Evolutionary conservation across 257 asterid genomes (phyloP).

Genomic region (Thymus mandschuricus): DNA sequence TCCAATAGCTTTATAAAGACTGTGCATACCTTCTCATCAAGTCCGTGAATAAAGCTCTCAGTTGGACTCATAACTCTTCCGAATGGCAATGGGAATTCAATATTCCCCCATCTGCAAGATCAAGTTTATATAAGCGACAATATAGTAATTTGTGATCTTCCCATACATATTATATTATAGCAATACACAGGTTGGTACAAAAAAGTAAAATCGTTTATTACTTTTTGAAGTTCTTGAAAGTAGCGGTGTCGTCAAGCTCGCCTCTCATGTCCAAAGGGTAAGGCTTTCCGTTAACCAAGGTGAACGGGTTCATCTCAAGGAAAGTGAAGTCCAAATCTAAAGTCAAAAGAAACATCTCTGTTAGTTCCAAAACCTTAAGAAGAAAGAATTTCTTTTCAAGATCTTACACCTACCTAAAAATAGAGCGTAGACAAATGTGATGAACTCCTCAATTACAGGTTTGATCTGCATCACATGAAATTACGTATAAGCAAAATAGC

Average conservation of each 20-base stretch:
- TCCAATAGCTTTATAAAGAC: not conserved
- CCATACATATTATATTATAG: conserved; percentile 15
- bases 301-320: conserved; percentile 97
- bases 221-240: conserved; percentile 97
- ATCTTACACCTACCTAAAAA: conserved; percentile 57
- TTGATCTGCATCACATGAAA: conserved; percentile 58
- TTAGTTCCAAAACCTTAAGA: conserved; percentile 23
- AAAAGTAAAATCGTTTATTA: conserved; percentile 28
- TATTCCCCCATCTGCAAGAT: conserved; percentile 77
- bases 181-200: not conserved
- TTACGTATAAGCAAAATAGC: conserved; percentile 1
- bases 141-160: not conserved
- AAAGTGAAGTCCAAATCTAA: conserved; percentile 93
- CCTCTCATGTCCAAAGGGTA: conserved; percentile 97
- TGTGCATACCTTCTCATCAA: conserved; percentile 79
- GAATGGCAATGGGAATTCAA: conserved; percentile 94
- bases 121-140: conserved; percentile 24
- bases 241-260: conserved; percentile 97
- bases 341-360: conserved; percentile 14
- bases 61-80: conserved; percentile 93
- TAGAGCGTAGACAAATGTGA: conserved; percentile 60
- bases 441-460: conserved; percentile 77
- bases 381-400: not conserved
- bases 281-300: conserved; percentile 89
- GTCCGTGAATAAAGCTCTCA: conserved; percentile 80